Base-by-base conservation (phyloP, 2,329 filamentous ascomycete genomes). In the Thelonectria olida region DNA sequence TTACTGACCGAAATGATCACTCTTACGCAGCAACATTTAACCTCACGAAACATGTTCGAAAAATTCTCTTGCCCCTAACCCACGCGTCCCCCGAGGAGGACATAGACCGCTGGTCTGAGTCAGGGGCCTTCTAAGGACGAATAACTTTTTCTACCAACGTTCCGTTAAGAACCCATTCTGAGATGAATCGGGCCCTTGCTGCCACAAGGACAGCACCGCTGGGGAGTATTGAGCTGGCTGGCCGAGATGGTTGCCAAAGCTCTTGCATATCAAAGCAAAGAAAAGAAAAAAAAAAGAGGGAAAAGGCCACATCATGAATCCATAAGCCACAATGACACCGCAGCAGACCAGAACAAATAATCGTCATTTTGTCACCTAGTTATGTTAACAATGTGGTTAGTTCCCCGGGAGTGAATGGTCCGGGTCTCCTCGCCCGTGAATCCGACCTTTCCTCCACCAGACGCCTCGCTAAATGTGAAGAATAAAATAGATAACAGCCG, bases 101-200 rank as follows among this genome's bases (percentile, higher is more conserved):
- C 66, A 64, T 42, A 61, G 63, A 70, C 67, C 69, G 64, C 34
- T 22, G 62, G 64, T 66, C 66, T 54, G 71, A 67, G 66, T 73
- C 56, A 69, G 71, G 71, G 70, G 78, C 77, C 78, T 79, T 79
- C 78, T 79, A 73, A 72, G 70, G 54, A 70, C 77, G 74, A 77
- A 56, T 62, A 58, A 53, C 72, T 77, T 69, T 36, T 80, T 91
- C 82, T 93, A 75, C 90, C 90, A 92, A 90, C 88, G 90, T 88
- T 92, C 90, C 90, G 90, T 92, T 92, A 90, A 90, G 89, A 83
- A 84, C 85, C 82, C 80, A 84, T 87, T 85, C 86, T 90, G 83
- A 81, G 85, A 75, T 84, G 82, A 88, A 86, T 83, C 80, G 80
- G 85, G 88, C 82, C 85, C 90, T 85, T 90, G 90, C 90, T 85